Percentiles rank a stretch among this genome's conserved stretches.
phyloP scores from a whole-genome alignment of 805 yeast species.

The Teunomyces atbi region DNA sequence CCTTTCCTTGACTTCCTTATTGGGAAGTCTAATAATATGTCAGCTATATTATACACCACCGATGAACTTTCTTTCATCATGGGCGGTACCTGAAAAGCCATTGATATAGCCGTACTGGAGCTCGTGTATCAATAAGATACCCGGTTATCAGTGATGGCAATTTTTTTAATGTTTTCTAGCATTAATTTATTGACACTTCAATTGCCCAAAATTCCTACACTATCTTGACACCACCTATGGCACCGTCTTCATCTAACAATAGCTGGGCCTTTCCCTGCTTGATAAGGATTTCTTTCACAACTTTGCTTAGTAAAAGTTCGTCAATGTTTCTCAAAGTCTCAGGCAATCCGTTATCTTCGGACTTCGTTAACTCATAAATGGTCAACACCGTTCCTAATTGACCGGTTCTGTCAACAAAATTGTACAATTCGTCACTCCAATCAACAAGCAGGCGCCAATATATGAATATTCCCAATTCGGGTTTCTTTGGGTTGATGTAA shows the following conservation, averaged over 20 bases:
- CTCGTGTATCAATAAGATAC: constrained; percentile 5
- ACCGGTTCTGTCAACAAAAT: constrained; percentile 62
- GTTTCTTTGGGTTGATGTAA: constrained; percentile 50
- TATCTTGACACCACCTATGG: constrained; percentile 76
- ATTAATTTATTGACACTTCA: neutral
- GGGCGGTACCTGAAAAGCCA: constrained; percentile 11
- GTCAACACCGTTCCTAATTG: constrained; percentile 78
- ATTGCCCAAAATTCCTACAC: constrained; percentile 27
- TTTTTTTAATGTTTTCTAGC: neutral
- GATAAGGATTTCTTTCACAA: constrained; percentile 54
- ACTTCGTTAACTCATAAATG: constrained; percentile 71
- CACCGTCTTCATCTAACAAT: constrained; percentile 63
- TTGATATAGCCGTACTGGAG: constrained; percentile 3
- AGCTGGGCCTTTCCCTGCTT: constrained; percentile 72
- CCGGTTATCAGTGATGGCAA: constrained; percentile 1
- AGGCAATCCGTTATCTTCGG: constrained; percentile 52
- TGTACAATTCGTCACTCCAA: constrained; percentile 36
- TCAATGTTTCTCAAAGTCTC: constrained; percentile 68
- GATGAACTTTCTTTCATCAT: neutral
- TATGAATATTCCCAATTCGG: constrained; percentile 61
- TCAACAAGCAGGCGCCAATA: constrained; percentile 59
- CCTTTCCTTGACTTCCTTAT: constrained; percentile 1
- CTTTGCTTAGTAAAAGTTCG: constrained; percentile 48
- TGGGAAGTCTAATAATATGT: constrained; percentile 5
- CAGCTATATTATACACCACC: constrained; percentile 12